These are phyloP conservation scores for Mycena alexandri DNA, from an alignment of 768 basidiomycete genomes.

Conservation along the genomic window DNA sequence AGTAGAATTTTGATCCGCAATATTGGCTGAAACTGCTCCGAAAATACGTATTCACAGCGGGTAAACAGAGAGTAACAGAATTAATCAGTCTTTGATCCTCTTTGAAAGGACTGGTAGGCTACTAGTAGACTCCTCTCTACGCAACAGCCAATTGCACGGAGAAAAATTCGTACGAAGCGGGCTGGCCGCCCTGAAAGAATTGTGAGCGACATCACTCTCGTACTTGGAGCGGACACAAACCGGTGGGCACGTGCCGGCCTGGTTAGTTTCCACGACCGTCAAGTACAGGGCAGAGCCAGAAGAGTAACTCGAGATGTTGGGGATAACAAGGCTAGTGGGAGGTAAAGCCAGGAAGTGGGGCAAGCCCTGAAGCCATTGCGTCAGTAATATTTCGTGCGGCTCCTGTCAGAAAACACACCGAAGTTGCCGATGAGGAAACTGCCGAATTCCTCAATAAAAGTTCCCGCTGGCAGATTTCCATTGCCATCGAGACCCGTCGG, in stretches of 20 bases:
- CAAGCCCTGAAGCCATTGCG: neutral
- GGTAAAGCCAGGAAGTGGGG: neutral
- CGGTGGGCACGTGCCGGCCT: constrained; percentile 6
- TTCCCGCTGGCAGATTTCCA: constrained; percentile 9
- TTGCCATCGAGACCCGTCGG: constrained; percentile 13
- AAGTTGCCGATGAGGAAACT: constrained; percentile 19
- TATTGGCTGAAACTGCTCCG: no score
- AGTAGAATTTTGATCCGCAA: no score
- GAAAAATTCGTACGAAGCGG: no score
- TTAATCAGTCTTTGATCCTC: no score
- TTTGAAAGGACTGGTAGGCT: no score
- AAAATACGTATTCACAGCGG: no score
- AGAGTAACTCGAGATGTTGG: constrained; percentile 10
- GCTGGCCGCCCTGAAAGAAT: no score
- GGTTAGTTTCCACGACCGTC: constrained; percentile 12
- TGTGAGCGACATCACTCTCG: no score
- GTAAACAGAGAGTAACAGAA: no score
- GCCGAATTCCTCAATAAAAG: constrained; percentile 21
- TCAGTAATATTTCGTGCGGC: neutral
- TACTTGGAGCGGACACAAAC: constrained; percentile 14
- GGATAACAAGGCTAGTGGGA: constrained; percentile 23
- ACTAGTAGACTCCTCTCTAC: no score
- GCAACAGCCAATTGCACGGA: no score
- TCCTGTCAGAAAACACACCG: neutral
- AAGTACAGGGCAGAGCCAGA: constrained; percentile 10